Conservation (phyloP, 306 rosid genomes). For the Citrullus colocynthis region DNA sequence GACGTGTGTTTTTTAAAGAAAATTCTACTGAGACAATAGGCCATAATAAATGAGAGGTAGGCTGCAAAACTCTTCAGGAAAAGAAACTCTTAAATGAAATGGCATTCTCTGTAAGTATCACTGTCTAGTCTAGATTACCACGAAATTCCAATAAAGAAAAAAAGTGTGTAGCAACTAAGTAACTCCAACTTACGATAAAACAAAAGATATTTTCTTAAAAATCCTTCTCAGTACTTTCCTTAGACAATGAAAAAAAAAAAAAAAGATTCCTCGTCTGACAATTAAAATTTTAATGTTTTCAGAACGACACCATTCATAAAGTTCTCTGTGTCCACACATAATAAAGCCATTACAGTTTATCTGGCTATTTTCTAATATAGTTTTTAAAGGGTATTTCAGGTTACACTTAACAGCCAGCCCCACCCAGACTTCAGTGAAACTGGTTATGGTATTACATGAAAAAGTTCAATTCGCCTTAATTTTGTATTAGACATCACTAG, state of each 20-base stretch:
- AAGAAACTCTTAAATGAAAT: background rate
- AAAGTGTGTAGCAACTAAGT: background rate
- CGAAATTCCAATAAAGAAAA: background rate
- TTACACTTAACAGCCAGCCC: background rate
- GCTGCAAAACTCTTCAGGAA: background rate
- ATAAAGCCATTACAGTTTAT: background rate
- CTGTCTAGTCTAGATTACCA: background rate
- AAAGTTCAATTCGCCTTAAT: background rate
- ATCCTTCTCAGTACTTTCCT: background rate
- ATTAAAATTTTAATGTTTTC: background rate
- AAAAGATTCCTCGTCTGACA: background rate
- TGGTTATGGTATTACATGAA: background rate
- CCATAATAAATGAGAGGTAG: background rate
- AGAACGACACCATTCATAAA: background rate
- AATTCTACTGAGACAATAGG: background rate
- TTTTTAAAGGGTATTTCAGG: background rate
- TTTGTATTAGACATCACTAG: background rate
- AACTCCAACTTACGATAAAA: background rate
- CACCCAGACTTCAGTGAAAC: background rate
- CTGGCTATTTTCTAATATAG: background rate
- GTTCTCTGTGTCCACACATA: background rate
- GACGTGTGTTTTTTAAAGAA: background rate
- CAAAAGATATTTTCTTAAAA: background rate
- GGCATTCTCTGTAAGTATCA: background rate
- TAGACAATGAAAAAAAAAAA: background rate